Conservation (phyloP, 2,329 filamentous ascomycete species). For the Diaporthe destruens region DNA sequence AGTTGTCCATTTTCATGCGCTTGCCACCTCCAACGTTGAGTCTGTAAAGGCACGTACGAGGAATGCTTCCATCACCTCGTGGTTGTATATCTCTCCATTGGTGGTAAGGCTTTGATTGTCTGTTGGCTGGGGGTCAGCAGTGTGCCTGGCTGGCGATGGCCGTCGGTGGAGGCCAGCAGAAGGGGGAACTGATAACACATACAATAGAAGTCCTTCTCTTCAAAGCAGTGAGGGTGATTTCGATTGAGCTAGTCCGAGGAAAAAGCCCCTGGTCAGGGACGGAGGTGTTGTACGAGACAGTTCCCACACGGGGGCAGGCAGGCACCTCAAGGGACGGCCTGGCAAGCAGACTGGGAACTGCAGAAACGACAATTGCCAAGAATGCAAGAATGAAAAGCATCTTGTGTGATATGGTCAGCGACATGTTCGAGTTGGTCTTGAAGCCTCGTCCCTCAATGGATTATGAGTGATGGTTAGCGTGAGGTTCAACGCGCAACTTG, state of each 20-base stretch:
- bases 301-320: constrained; percentile 53
- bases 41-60: constrained; percentile 45
- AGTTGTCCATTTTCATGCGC: too few species aligned
- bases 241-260: constrained; percentile 55
- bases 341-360: background rate
- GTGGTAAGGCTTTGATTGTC: constrained; percentile 48
- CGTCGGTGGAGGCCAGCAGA: background rate
- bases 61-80: constrained; percentile 66
- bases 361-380: background rate
- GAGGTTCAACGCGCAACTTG: too few species aligned
- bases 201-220: constrained; percentile 62
- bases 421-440: background rate
- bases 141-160: background rate
- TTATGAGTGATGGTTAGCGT: background rate
- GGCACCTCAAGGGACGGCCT: constrained; percentile 52
- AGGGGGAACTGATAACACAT: constrained; percentile 49
- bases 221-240: constrained; percentile 59
- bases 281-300: constrained; percentile 55
- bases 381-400: background rate
- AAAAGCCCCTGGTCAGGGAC: constrained; percentile 58
- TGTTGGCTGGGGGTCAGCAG: background rate
- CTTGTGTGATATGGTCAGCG: background rate
- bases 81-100: constrained; percentile 62
- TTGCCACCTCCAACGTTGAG: background rate
- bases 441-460: background rate